Conservation (phyloP, 2,329 filamentous ascomycete genomes). For the Tolypocladium endophyticum region DNA sequence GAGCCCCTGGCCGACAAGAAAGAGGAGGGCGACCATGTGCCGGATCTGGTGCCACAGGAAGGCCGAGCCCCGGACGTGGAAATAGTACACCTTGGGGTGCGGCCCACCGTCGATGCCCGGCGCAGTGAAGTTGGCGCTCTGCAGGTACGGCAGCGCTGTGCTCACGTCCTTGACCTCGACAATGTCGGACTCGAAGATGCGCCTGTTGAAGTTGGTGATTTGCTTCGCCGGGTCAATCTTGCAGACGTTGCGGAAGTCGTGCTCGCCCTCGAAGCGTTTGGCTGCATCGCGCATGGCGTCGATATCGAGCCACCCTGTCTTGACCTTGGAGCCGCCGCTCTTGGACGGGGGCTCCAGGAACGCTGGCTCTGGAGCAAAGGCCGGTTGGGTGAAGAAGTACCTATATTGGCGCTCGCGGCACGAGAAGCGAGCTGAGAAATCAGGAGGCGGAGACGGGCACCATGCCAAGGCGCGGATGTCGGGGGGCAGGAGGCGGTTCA, state of each 20-base stretch:
- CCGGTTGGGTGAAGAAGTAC: slow-evolving; percentile 96
- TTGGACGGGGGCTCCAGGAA: slow-evolving; percentile 9
- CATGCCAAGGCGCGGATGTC: slow-evolving; percentile 89
- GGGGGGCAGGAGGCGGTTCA: slow-evolving; percentile 79
- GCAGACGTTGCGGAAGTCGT: slow-evolving; percentile 97
- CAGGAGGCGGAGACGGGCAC: slow-evolving; percentile 70
- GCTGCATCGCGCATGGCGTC: slow-evolving; percentile 78
- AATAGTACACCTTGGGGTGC: slow-evolving; percentile 67
- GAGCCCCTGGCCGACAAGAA: slow-evolving; percentile 80
- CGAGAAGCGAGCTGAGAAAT: slow-evolving; percentile 85
- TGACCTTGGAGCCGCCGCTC: slow-evolving; percentile 14
- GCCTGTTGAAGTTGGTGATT: slow-evolving; percentile 69
- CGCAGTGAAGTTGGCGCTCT: slow-evolving; percentile 23
- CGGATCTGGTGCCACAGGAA: slow-evolving; percentile 98
- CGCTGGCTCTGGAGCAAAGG: slow-evolving; percentile 54
- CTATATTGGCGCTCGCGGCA: slow-evolving; percentile 86
- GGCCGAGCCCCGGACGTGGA: slow-evolving; percentile 79
- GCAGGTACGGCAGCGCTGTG: slow-evolving; percentile 46
- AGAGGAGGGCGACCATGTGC: slow-evolving; percentile 87
- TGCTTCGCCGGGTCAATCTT: slow-evolving; percentile 87
- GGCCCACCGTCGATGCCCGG: slow-evolving; percentile 6
- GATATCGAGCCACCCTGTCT: slow-evolving; percentile 77
- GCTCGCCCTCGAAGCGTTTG: slow-evolving; percentile 65
- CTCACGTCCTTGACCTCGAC: slow-evolving; percentile 51
- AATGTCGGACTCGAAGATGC: slow-evolving; percentile 72